Base-by-base conservation (phyloP, 1,284 basidiomycete species). In the Sparassis latifolia region DNA sequence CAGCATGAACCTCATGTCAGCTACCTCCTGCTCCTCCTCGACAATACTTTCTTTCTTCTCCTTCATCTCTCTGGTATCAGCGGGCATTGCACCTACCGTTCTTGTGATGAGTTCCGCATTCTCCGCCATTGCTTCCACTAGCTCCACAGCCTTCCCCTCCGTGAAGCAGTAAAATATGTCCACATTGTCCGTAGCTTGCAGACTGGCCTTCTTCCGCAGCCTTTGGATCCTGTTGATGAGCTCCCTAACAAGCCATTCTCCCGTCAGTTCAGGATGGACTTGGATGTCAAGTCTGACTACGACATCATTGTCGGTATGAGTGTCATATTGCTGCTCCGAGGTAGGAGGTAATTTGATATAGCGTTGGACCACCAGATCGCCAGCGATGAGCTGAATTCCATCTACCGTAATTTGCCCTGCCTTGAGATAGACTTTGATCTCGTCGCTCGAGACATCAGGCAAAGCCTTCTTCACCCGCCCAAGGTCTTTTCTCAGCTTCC, bases 161-260 rank as follows among this genome's bases (percentile, higher is more conserved):
- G 89, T 86, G 65, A 97, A 92, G 52, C 71, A 72, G 74, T 96
- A 96, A 72, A 86, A 96, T 41, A 97, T 82, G 51, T 92, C 81
- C 42, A 98, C 85, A 64, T 97, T 92, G 67, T 99, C 97, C 9
- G 93, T 95, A 29, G 94, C 87, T 67, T 94, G 92, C 58, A 99
- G 74, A 2, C 94, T 93, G 1, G 93, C 94, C 69, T 93, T 92
- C 74, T 99, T 99, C 58, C 97, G 80, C 58, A 98, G 74, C 66
- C 94, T 92, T 75, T 99, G 97, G 45, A 99, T 88, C 48, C 96
- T 87, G 63, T 97, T 97, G 59, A 91, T 89, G 56, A 98, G 70
- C 67, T 97, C 93, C 46, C 97, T 81, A 43, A 92, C 86, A 38
- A 95, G 78, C 71, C 92, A 94, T 71, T 97, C 90, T 51, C 83